Conservation (phyloP, 768 basidiomycete genomes). For the Leccinum uliginosum region DNA sequence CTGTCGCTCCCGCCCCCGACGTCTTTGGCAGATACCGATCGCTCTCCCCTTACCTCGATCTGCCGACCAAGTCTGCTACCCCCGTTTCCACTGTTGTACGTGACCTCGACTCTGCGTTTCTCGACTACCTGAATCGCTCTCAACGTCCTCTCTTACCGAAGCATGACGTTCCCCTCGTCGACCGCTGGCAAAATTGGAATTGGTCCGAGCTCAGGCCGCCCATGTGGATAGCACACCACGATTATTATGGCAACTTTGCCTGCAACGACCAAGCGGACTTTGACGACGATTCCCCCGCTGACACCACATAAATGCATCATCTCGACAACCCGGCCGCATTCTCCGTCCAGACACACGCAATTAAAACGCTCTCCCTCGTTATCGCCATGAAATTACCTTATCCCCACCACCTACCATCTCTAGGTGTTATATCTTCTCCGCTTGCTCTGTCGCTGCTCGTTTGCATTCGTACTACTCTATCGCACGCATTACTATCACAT, state of each 20-base stretch:
- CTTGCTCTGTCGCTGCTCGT: constrained; percentile 14
- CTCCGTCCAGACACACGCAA: constrained; percentile 7
- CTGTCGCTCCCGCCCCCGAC: constrained; percentile 6
- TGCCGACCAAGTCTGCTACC: constrained; percentile 8
- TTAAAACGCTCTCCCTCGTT: constrained; percentile 13
- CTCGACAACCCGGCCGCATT: constrained; percentile 11
- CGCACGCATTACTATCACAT: constrained; percentile 18
- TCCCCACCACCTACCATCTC: constrained; percentile 2
- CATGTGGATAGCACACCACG: constrained; percentile 18
- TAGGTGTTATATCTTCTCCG: constrained; percentile 13
- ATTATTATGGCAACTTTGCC: not conserved
- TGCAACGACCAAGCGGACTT: constrained; percentile 19
- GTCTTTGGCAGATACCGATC: constrained; percentile 22
- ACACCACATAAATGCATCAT: constrained; percentile 13
- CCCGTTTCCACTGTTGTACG: constrained; percentile 18
- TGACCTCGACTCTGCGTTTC: constrained; percentile 20
- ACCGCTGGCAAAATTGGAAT: constrained; percentile 32
- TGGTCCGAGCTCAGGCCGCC: constrained; percentile 32
- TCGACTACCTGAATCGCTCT: constrained; percentile 25
- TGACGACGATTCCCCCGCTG: constrained; percentile 19
- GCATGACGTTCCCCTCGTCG: constrained; percentile 17
- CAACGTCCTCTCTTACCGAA: constrained; percentile 19
- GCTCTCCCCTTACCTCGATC: constrained; percentile 20
- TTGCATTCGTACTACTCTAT: constrained; percentile 25
- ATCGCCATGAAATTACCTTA: constrained; percentile 15